Conservation (phyloP, 768 basidiomycete species). For the Fibroporia radiculosa region DNA sequence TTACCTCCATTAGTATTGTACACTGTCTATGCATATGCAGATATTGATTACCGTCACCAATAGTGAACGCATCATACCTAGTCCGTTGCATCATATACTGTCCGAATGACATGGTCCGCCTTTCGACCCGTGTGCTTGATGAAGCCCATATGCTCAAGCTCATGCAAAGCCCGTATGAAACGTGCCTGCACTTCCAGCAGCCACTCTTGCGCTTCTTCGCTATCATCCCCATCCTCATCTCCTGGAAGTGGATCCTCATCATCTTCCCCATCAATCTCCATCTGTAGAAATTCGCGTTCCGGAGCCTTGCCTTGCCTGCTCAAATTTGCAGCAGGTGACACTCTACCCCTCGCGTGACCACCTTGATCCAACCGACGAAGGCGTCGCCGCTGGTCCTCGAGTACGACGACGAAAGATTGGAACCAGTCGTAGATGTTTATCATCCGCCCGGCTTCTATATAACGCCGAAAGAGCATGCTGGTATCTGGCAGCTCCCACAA, state of each 20-base stretch:
- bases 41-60: too few species aligned
- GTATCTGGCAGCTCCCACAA: slow-evolving; percentile 63
- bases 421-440: slow-evolving; percentile 90
- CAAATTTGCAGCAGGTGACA: not conserved
- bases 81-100: slow-evolving; percentile 46
- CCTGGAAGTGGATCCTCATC: slow-evolving; percentile 23
- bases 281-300: not conserved
- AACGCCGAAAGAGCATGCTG: slow-evolving; percentile 68
- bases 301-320: not conserved
- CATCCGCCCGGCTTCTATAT: slow-evolving; percentile 72
- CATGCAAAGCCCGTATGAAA: slow-evolving; percentile 74
- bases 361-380: slow-evolving; percentile 7
- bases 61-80: slow-evolving; percentile 8
- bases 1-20: too few species aligned
- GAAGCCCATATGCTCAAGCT: slow-evolving; percentile 74
- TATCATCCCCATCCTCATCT: slow-evolving; percentile 17
- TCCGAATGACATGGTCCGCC: slow-evolving; percentile 65
- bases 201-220: slow-evolving; percentile 42
- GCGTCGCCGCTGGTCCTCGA: slow-evolving; percentile 47
- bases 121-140: slow-evolving; percentile 75
- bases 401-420: slow-evolving; percentile 59
- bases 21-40: too few species aligned
- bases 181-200: slow-evolving; percentile 63
- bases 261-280: slow-evolving; percentile 1
- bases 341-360: slow-evolving; percentile 3